These are phyloP conservation scores for Apiospora sp. DNA, from an alignment of 2,329 filamentous ascomycete genomes.

Conservation along the genomic window DNA sequence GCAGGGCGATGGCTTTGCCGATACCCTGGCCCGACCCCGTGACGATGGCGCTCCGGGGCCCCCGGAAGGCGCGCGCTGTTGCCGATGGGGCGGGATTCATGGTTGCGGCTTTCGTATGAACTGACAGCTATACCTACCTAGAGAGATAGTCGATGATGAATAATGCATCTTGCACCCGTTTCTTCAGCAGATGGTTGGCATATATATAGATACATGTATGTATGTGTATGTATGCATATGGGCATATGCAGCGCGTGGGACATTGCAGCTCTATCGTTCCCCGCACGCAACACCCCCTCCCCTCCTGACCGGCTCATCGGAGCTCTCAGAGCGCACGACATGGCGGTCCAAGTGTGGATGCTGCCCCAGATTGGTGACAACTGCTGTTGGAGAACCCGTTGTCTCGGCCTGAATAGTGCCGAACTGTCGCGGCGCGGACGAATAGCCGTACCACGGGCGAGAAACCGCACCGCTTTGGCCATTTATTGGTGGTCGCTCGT, in stretches of 20 bases:
- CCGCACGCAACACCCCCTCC: slow-evolving; percentile 12
- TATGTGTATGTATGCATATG: neutral
- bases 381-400: neutral
- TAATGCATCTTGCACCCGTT: neutral
- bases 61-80: neutral
- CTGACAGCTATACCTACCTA: neutral
- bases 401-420: slow-evolving; percentile 8
- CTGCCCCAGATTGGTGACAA: slow-evolving; percentile 2
- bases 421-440: neutral
- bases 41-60: slow-evolving; percentile 36
- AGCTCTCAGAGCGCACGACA: slow-evolving; percentile 7
- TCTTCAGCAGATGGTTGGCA: neutral
- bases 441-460: neutral
- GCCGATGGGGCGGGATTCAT: neutral
- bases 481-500: neutral
- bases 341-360: slow-evolving; percentile 5
- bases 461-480: neutral
- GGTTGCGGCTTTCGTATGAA: neutral
- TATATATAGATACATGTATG: neutral
- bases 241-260: neutral
- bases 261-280: slow-evolving; percentile 1
- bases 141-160: neutral
- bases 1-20: slow-evolving; percentile 68
- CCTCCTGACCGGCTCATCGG: neutral
- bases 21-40: slow-evolving; percentile 49